These are phyloP conservation scores for Clonostachys rhizophaga DNA, from an alignment of 2,329 filamentous ascomycete species.

Conservation along the genomic window DNA sequence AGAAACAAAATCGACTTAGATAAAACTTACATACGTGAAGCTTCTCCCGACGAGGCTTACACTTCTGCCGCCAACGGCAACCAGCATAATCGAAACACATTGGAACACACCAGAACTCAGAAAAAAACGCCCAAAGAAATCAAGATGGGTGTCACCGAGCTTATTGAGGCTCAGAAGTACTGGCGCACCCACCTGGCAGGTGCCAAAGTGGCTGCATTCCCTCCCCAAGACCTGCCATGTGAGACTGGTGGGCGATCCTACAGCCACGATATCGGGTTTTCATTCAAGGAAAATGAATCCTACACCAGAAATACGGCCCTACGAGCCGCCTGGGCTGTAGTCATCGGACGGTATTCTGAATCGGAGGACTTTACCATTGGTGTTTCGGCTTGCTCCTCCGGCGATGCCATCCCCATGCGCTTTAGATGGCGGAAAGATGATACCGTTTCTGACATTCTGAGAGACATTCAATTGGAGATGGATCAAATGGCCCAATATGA, in stretches of 20 bases:
- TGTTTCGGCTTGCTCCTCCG: slow-evolving; percentile 6
- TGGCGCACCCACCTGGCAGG: slow-evolving; percentile 7
- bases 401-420: slow-evolving; percentile 5
- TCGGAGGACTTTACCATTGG: slow-evolving; percentile 15
- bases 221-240: background rate
- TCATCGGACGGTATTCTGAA: slow-evolving; percentile 8
- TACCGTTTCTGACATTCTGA: slow-evolving; percentile 2
- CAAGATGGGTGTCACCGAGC: background rate
- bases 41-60: too few species aligned
- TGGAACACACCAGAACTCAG: too few species aligned
- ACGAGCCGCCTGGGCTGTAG: background rate
- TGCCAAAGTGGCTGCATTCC: slow-evolving; percentile 6
- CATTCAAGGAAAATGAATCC: background rate
- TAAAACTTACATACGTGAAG: too few species aligned
- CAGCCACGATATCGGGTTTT: background rate
- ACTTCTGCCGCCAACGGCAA: too few species aligned
- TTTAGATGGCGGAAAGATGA: slow-evolving; percentile 1
- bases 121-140: too few species aligned
- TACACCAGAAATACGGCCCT: background rate
- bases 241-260: background rate
- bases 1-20: too few species aligned
- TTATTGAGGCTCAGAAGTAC: background rate
- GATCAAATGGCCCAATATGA: slow-evolving; percentile 8
- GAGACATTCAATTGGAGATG: slow-evolving; percentile 4
- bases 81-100: too few species aligned